Percentiles rank a stretch among this genome's conserved stretches.
phyloP scores from a whole-genome alignment of 78 protist genomes.

The Pelomyxa schiedti region DNA sequence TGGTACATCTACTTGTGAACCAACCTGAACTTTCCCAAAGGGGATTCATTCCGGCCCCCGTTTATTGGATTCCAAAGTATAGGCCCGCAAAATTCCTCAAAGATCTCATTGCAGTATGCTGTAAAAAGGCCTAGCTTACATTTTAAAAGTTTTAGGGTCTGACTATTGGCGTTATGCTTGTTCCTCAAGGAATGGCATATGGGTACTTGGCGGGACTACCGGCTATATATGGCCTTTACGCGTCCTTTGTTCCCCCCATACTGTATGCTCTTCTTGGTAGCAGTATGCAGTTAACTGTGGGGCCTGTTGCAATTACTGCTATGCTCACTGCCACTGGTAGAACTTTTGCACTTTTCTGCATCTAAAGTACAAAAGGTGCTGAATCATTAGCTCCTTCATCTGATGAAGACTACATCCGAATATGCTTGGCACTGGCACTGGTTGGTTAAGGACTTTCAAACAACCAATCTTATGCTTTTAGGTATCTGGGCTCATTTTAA shows the following conservation, averaged over 20 bases:
- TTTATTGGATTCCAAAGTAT: too few relatives aligned
- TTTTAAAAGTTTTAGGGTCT: too few relatives aligned
- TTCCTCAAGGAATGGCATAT: conserved; percentile 63
- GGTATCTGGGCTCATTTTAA: conserved; percentile 43
- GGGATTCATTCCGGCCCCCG: too few relatives aligned
- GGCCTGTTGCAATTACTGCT: conserved; percentile 58
- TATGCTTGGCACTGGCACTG: not conserved
- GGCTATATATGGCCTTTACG: conserved; percentile 60
- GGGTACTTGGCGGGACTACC: conserved; percentile 61
- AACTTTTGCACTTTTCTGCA: too few relatives aligned
- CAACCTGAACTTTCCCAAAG: too few relatives aligned
- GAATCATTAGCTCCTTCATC: too few relatives aligned
- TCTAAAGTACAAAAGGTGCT: too few relatives aligned
- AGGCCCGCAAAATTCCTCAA: too few relatives aligned
- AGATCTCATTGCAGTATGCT: too few relatives aligned
- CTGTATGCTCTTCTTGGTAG: conserved; percentile 65
- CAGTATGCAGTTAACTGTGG: conserved; percentile 49
- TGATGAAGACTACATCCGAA: not conserved
- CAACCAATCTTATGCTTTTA: not conserved
- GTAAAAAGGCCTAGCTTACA: too few relatives aligned
- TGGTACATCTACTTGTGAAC: too few relatives aligned
- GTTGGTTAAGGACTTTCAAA: not conserved
- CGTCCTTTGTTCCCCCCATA: conserved; percentile 55
- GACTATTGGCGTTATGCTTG: conserved; percentile 53
- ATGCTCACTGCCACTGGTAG: conserved; percentile 9